phyloP scores from a whole-genome alignment of 2,329 filamentous ascomycete species.

The Didymella pinodella region DNA sequence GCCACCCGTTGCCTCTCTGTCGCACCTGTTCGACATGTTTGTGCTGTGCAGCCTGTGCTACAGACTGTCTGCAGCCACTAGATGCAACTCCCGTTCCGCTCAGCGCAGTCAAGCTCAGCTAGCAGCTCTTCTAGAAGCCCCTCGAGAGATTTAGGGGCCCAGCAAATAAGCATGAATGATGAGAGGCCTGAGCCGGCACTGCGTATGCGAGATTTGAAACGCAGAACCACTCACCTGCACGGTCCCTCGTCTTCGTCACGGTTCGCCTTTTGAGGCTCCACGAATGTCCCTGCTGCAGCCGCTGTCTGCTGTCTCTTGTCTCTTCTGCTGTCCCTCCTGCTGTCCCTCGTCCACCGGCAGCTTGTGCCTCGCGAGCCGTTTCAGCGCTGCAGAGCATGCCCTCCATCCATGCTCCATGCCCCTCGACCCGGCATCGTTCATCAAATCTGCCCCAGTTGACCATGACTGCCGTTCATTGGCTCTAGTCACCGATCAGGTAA shows the following conservation, averaged over 20 bases:
- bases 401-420: too few species aligned
- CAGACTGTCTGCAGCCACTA: constrained; percentile 27
- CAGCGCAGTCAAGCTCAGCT: constrained; percentile 29
- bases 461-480: constrained; percentile 23
- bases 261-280: constrained; percentile 18
- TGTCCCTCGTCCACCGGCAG: constrained; percentile 19
- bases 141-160: constrained; percentile 45
- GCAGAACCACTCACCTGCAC: constrained; percentile 24
- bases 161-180: constrained; percentile 14
- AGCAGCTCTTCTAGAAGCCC: constrained; percentile 51
- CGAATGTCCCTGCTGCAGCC: neutral
- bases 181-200: constrained; percentile 28
- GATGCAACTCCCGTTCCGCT: constrained; percentile 37
- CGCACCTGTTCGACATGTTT: constrained; percentile 39
- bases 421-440: constrained; percentile 1
- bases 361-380: constrained; percentile 23
- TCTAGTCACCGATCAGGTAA: constrained; percentile 24
- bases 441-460: constrained; percentile 23
- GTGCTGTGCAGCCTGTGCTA: constrained; percentile 34
- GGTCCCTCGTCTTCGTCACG: constrained; percentile 20
- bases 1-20: constrained; percentile 12
- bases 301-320: constrained; percentile 15
- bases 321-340: too few species aligned
- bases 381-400: constrained; percentile 24
- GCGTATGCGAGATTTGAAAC: constrained; percentile 38